phyloP scores from a whole-genome alignment of 441 rosid genomes.

The Adansonia grandidieri region DNA sequence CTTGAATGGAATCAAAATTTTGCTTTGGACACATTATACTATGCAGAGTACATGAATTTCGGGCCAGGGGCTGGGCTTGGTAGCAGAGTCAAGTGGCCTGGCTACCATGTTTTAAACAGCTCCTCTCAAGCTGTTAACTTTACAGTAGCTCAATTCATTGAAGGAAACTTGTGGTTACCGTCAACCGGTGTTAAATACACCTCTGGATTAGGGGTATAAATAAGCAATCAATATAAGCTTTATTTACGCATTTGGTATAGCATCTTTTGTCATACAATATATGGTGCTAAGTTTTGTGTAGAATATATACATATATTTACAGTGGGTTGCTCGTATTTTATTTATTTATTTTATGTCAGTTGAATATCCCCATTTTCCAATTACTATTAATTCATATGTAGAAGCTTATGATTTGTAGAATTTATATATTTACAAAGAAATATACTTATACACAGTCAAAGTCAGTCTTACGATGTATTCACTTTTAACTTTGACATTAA shows the following conservation, averaged over 20 bases:
- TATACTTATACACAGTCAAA: too few relatives aligned
- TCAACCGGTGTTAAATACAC: slow-evolving; percentile 62
- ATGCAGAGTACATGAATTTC: slow-evolving; percentile 72
- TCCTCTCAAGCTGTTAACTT: slow-evolving; percentile 53
- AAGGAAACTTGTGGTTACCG: slow-evolving; percentile 83
- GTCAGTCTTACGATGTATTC: too few relatives aligned
- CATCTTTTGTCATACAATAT: not conserved
- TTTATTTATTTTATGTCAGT: too few relatives aligned
- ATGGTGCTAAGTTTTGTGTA: not conserved
- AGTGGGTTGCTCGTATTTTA: too few relatives aligned
- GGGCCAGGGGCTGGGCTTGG: slow-evolving; percentile 67
- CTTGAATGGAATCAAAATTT: slow-evolving; percentile 66
- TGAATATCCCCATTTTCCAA: too few relatives aligned
- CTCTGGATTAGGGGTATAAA: slow-evolving; percentile 44
- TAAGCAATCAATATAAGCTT: not conserved
- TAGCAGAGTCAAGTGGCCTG: slow-evolving; percentile 78
- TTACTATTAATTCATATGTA: too few relatives aligned
- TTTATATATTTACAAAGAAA: too few relatives aligned
- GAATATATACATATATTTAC: too few relatives aligned
- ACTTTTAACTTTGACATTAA: too few relatives aligned
- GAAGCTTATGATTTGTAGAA: too few relatives aligned
- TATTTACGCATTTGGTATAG: not conserved
- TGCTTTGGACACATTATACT: slow-evolving; percentile 64
- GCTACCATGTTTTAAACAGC: slow-evolving; percentile 59
- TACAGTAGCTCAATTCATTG: slow-evolving; percentile 66